These are phyloP conservation scores for Fraxinus velutina DNA, from an alignment of 305 asterid genomes.

Conservation along the genomic window DNA sequence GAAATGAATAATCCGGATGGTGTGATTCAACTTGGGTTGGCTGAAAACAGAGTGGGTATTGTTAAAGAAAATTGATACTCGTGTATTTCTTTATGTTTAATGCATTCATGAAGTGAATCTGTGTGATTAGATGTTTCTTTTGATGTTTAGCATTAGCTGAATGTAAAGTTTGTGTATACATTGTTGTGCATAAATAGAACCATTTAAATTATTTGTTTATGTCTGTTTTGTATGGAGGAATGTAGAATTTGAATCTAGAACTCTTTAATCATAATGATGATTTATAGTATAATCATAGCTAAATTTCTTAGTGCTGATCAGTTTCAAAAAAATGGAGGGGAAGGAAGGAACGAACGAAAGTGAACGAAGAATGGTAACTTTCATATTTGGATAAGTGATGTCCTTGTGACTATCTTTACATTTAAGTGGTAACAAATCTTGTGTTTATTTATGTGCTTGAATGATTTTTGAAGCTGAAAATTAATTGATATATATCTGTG, in stretches of 20 bases:
- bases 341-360: not conserved
- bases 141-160: not conserved
- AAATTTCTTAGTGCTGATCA: not conserved
- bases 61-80: not conserved
- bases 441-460: not conserved
- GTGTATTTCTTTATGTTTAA: not conserved
- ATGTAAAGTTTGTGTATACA: not conserved
- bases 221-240: not conserved
- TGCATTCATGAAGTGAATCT: not conserved
- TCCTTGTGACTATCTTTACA: not conserved
- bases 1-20: slow-evolving; percentile 48
- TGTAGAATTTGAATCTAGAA: not conserved
- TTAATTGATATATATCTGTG: not conserved
- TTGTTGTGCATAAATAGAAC: not conserved
- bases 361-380: not conserved
- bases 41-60: slow-evolving; percentile 51
- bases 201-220: not conserved
- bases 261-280: not conserved
- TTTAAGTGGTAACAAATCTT: not conserved
- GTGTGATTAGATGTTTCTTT: not conserved
- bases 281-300: not conserved
- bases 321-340: not conserved
- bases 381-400: not conserved
- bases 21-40: slow-evolving; percentile 57
- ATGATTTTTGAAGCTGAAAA: not conserved